Conservation (phyloP, 352 stramenopile genomes). For the Phytophthora cactorum region DNA sequence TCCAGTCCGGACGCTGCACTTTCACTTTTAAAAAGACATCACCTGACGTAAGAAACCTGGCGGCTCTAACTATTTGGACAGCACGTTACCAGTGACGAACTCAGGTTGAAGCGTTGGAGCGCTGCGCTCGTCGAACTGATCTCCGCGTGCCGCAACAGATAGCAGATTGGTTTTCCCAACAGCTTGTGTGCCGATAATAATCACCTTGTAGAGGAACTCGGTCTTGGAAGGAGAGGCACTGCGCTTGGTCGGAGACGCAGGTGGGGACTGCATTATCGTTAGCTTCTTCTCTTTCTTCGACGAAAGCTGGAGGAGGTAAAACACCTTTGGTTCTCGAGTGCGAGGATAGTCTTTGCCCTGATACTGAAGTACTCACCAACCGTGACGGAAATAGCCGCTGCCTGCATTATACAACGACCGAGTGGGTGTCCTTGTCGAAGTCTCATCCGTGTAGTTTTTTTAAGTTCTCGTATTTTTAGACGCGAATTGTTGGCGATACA, state of each 20-base stretch:
- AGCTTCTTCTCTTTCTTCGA: neutral
- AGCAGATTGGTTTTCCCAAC: constrained; percentile 72
- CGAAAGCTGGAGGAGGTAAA: neutral
- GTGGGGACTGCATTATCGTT: constrained; percentile 16
- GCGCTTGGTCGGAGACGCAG: constrained; percentile 35
- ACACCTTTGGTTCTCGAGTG: neutral
- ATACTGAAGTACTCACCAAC: neutral
- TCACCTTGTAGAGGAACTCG: constrained; percentile 2
- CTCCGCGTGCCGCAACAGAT: constrained; percentile 54
- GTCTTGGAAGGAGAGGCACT: constrained; percentile 1
- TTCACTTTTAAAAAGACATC: neutral
- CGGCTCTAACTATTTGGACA: neutral
- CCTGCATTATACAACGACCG: neutral
- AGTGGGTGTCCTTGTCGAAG: too few relatives aligned
- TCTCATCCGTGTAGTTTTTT: too few relatives aligned
- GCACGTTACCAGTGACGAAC: constrained; percentile 32
- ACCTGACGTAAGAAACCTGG: neutral
- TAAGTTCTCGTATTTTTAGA: too few relatives aligned
- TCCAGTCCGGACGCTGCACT: constrained; percentile 65
- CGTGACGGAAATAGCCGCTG: neutral
- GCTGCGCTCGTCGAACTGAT: constrained; percentile 56
- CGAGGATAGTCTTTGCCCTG: neutral
- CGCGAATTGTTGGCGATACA: too few relatives aligned
- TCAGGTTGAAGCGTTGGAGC: constrained; percentile 30
- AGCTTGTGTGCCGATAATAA: constrained; percentile 58